phyloP scores from a whole-genome alignment of 371 early-diverging fungal species.

The Mortierella sp. region DNA sequence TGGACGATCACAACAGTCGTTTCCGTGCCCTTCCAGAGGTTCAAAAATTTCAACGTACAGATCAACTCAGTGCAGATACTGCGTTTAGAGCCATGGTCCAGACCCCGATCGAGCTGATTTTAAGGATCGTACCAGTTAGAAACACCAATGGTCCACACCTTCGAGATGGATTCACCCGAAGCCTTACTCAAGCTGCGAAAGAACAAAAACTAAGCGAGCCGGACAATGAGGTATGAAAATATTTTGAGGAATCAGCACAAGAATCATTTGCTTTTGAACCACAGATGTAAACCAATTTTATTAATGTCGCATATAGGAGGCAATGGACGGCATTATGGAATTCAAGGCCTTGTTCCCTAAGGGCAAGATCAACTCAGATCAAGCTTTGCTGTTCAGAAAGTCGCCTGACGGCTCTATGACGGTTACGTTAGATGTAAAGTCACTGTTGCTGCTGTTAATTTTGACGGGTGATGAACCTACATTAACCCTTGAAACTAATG shows the following conservation, averaged over 20 bases:
- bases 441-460: not conserved
- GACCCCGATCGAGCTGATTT: constrained; percentile 41
- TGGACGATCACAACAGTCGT: constrained; percentile 50
- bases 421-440: constrained; percentile 68
- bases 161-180: constrained; percentile 77
- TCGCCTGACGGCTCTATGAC: constrained; percentile 67
- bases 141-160: constrained; percentile 77
- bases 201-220: constrained; percentile 39
- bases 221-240: constrained; percentile 29
- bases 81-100: constrained; percentile 42
- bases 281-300: not conserved
- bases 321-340: constrained; percentile 67
- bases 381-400: constrained; percentile 74
- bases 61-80: constrained; percentile 20
- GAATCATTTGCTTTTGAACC: not conserved
- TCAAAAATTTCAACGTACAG: constrained; percentile 50
- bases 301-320: constrained; percentile 39
- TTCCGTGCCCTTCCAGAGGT: constrained; percentile 54
- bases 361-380: constrained; percentile 69
- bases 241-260: not conserved
- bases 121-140: constrained; percentile 66
- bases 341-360: constrained; percentile 74
- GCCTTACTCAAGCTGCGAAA: constrained; percentile 65
- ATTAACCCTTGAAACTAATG: too few species aligned
- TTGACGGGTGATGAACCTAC: too few species aligned